A percentile compares a stretch with the other conserved stretches of the same genome.
Conservation (phyloP, 73 alveolate species). For the Blepharisma stoltei region DNA sequence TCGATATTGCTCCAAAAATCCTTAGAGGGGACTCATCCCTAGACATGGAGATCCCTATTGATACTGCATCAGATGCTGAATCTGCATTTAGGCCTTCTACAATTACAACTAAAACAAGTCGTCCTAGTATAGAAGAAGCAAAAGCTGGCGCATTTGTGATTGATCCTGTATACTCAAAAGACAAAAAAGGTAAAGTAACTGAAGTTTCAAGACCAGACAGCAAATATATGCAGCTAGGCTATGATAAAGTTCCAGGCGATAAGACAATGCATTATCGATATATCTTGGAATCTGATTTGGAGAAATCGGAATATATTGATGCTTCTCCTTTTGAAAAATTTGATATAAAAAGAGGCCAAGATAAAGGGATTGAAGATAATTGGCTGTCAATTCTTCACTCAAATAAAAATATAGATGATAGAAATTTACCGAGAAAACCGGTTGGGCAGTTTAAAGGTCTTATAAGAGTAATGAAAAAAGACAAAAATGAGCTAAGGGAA, state of each 20-base stretch:
- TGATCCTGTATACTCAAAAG: not conserved
- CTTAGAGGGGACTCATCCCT: not conserved
- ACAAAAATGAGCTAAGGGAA: not conserved
- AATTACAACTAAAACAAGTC: not conserved
- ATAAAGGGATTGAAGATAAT: conserved; percentile 51
- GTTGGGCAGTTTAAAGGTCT: conserved; percentile 4
- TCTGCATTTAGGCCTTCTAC: not conserved
- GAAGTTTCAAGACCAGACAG: conserved; percentile 26
- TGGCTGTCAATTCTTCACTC: conserved; percentile 31
- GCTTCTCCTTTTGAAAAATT: conserved; percentile 41
- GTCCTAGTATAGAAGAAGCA: not conserved
- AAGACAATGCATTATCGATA: conserved; percentile 77
- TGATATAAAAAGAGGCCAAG: conserved; percentile 47
- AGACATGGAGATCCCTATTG: conserved; percentile 20
- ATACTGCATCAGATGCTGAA: not conserved
- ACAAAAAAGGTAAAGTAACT: not conserved
- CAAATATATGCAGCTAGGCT: conserved; percentile 41
- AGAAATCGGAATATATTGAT: conserved; percentile 59
- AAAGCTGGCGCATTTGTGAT: conserved; percentile 23
- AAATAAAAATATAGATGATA: not conserved
- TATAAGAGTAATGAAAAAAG: not conserved
- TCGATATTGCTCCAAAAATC: not conserved
- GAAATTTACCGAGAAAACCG: not conserved
- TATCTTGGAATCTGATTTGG: conserved; percentile 67
- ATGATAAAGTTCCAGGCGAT: conserved; percentile 42